These are phyloP conservation scores for Cavenderia fasciculata DNA, from an alignment of 78 protist genomes.

Conservation along the genomic window DNA sequence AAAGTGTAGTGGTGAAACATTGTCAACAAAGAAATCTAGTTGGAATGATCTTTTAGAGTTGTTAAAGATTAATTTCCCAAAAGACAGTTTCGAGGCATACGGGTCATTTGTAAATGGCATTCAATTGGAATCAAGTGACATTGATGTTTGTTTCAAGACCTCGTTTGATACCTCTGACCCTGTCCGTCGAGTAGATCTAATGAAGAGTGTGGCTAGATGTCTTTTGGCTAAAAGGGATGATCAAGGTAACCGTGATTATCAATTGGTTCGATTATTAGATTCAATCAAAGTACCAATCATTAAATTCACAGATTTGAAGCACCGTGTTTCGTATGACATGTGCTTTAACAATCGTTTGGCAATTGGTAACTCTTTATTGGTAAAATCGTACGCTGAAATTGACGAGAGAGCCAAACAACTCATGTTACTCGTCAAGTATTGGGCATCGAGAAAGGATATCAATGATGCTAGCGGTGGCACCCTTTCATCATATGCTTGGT, in stretches of 20 bases:
- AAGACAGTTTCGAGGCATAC: background rate
- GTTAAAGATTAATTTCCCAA: too few relatives aligned
- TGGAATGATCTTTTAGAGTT: too few relatives aligned
- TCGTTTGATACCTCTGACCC: too few relatives aligned
- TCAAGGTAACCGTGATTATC: too few relatives aligned
- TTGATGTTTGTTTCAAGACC: constrained; percentile 35
- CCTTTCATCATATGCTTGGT: constrained; percentile 17
- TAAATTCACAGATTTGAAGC: background rate
- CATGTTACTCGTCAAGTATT: constrained; percentile 26
- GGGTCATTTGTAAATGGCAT: constrained; percentile 47
- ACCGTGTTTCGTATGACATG: constrained; percentile 26
- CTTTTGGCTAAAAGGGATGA: too few relatives aligned
- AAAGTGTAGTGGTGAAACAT: too few relatives aligned
- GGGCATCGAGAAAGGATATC: constrained; percentile 21
- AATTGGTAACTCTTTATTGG: constrained; percentile 20
- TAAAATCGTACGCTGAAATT: background rate
- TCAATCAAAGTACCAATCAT: constrained; percentile 43
- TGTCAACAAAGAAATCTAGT: too few relatives aligned
- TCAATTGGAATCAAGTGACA: background rate
- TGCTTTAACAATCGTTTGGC: background rate
- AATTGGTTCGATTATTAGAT: background rate
- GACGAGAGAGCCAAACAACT: constrained; percentile 18
- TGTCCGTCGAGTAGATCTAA: too few relatives aligned
- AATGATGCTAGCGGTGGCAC: constrained; percentile 15
- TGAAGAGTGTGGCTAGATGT: background rate